phyloP scores from a whole-genome alignment of 2,329 filamentous ascomycete species.

The Celoporthe dispersa region DNA sequence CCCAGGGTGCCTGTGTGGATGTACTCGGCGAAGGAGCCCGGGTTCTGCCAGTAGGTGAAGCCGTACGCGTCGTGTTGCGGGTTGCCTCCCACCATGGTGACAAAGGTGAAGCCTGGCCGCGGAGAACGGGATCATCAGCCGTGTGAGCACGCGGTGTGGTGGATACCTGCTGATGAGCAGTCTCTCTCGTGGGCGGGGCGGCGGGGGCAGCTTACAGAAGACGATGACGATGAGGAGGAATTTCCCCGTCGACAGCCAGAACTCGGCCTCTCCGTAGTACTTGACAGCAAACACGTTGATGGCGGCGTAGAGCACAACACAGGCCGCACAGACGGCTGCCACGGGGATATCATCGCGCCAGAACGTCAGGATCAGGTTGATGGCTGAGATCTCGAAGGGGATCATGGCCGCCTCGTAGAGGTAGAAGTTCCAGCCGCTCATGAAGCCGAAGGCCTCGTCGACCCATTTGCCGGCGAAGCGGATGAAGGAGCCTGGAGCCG shows the following conservation, averaged over 20 bases:
- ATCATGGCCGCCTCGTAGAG: constrained; percentile 47
- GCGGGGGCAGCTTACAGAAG: constrained; percentile 47
- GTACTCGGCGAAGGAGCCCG: constrained; percentile 65
- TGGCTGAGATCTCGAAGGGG: constrained; percentile 47
- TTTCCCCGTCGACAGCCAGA: constrained; percentile 68
- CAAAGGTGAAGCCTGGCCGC: constrained; percentile 70
- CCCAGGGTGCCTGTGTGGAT: constrained; percentile 65
- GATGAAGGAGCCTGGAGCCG: constrained; percentile 56
- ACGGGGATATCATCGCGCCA: constrained; percentile 51
- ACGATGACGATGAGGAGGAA: constrained; percentile 69
- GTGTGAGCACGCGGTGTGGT: too few species aligned
- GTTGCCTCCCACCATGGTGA: constrained; percentile 80
- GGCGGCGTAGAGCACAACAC: constrained; percentile 55
- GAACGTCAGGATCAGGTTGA: constrained; percentile 48
- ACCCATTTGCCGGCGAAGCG: constrained; percentile 68
- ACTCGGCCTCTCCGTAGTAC: constrained; percentile 74
- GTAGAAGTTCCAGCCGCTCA: constrained; percentile 51
- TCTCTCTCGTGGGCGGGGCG: too few species aligned
- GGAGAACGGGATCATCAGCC: too few species aligned
- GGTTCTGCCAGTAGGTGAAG: constrained; percentile 69
- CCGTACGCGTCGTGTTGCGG: constrained; percentile 70
- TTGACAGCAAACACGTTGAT: constrained; percentile 69
- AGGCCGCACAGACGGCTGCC: constrained; percentile 59
- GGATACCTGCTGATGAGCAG: too few species aligned
- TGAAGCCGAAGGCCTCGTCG: constrained; percentile 67